Percentiles rank a stretch among this genome's conserved stretches.
These are phyloP conservation scores for Cystobasidium sp. DNA, from an alignment of 1,284 basidiomycete species.

Conservation along the genomic window DNA sequence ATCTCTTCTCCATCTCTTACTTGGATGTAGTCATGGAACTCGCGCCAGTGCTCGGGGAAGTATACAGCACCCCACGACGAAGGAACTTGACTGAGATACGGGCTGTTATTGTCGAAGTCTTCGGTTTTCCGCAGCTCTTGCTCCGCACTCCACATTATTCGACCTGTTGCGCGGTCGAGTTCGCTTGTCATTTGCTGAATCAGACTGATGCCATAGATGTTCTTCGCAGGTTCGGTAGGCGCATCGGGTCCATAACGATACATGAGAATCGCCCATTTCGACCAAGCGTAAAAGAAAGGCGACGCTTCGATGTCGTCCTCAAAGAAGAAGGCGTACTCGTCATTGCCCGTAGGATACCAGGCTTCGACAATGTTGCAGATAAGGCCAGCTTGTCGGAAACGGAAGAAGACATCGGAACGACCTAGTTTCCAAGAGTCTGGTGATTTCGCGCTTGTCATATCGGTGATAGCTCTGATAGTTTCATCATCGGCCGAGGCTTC, in stretches of 20 bases:
- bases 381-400: constrained; percentile 46
- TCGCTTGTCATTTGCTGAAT: constrained; percentile 48
- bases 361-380: constrained; percentile 47
- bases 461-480: constrained; percentile 24
- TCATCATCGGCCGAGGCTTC: constrained; percentile 47
- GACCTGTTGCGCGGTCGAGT: constrained; percentile 38
- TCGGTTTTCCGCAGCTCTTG: constrained; percentile 20
- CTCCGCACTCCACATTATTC: constrained; percentile 40
- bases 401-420: constrained; percentile 36
- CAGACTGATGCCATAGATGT: constrained; percentile 46
- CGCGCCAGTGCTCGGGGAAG: constrained; percentile 48
- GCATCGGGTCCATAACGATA: constrained; percentile 44
- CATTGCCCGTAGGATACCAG: constrained; percentile 48
- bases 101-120: constrained; percentile 25
- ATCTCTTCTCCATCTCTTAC: constrained; percentile 47
- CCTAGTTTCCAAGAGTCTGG: constrained; percentile 41
- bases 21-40: constrained; percentile 46
- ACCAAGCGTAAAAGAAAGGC: constrained; percentile 45
- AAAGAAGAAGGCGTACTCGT: constrained; percentile 48
- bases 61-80: constrained; percentile 48
- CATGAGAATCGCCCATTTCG: constrained; percentile 45
- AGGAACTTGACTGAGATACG: constrained; percentile 47
- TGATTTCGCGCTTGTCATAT: constrained; percentile 22
- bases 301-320: constrained; percentile 49
- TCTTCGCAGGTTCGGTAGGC: constrained; percentile 15